A percentile compares a stretch with the other conserved stretches of the same genome.
Conservation (phyloP, 129 eudicot species). For the Escallonia rubra region DNA sequence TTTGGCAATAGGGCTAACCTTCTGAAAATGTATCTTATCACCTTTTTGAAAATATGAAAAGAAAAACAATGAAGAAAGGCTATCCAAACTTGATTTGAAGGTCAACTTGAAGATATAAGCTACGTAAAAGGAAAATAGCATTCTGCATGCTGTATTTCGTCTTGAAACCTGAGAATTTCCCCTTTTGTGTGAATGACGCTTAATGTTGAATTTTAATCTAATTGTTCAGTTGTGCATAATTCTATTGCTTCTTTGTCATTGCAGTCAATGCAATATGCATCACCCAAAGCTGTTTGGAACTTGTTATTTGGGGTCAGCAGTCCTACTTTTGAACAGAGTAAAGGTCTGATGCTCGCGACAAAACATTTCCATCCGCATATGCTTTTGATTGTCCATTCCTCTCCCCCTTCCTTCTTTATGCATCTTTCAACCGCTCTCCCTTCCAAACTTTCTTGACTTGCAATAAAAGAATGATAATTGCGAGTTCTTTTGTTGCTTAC, state of each 20-base stretch:
- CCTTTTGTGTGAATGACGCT: not conserved
- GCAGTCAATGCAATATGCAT: slow-evolving; percentile 98
- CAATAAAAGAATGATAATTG: slow-evolving; percentile 11
- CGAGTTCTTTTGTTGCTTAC: slow-evolving; percentile 28
- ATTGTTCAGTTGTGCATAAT: not conserved
- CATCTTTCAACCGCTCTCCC: no score
- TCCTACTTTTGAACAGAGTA: slow-evolving; percentile 50
- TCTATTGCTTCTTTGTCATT: slow-evolving; percentile 26
- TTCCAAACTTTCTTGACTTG: not conserved
- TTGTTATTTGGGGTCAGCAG: slow-evolving; percentile 55
- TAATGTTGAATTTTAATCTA: not conserved
- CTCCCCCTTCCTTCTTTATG: no score
- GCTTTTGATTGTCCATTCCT: not conserved
- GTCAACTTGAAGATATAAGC: no score
- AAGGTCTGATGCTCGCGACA: slow-evolving; percentile 45
- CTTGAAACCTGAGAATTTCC: slow-evolving; percentile 8
- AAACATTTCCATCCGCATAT: slow-evolving; percentile 6
- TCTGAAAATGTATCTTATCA: no score
- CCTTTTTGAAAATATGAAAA: no score
- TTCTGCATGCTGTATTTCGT: not conserved
- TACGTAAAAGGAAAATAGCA: no score
- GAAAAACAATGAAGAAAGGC: no score
- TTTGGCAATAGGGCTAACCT: no score
- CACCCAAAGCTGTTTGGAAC: slow-evolving; percentile 94
- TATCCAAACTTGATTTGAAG: no score